A percentile compares a stretch with the other conserved stretches of the same genome.
These are phyloP conservation scores for Phytomonas serpens DNA, from an alignment of 208 protist species.

Conservation along the genomic window DNA sequence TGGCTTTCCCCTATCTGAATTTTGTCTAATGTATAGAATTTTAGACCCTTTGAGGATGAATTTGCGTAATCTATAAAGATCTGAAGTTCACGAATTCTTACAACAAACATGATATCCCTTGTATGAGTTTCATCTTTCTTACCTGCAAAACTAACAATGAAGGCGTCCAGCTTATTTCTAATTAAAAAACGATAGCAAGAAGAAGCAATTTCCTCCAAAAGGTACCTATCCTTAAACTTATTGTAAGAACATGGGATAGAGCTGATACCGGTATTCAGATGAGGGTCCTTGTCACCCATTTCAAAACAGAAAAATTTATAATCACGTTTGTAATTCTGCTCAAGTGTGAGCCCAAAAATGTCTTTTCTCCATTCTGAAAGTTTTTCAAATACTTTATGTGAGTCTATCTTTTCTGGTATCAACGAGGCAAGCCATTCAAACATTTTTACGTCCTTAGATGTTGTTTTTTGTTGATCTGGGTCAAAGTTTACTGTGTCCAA, in stretches of 20 bases:
- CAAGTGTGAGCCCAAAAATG: conserved; percentile 50
- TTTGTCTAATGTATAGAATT: conserved; percentile 24
- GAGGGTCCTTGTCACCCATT: conserved; percentile 7
- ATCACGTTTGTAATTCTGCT: conserved; percentile 68
- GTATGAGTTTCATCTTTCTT: conserved; percentile 37
- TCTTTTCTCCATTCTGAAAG: conserved; percentile 68
- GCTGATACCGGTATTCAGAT: conserved; percentile 49
- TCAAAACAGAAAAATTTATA: conserved; percentile 71
- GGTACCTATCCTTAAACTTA: conserved; percentile 30
- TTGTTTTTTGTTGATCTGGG: conserved; percentile 62
- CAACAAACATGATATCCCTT: conserved; percentile 51
- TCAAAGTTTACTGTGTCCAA: conserved; percentile 83
- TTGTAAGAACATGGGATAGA: conserved; percentile 65
- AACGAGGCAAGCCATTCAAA: conserved; percentile 34
- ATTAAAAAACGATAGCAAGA: conserved; percentile 32
- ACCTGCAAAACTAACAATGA: conserved; percentile 59
- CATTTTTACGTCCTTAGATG: conserved; percentile 44
- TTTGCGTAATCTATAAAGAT: conserved; percentile 35
- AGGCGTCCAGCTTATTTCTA: conserved; percentile 36
- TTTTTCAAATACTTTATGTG: conserved; percentile 31
- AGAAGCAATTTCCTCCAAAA: conserved; percentile 16
- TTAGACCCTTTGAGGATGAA: conserved; percentile 19
- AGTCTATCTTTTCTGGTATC: conserved; percentile 14
- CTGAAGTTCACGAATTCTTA: conserved; percentile 17
- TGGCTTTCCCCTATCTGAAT: conserved; percentile 13